phyloP scores from a whole-genome alignment of 345 rosid genomes.

The Acer saccharum region DNA sequence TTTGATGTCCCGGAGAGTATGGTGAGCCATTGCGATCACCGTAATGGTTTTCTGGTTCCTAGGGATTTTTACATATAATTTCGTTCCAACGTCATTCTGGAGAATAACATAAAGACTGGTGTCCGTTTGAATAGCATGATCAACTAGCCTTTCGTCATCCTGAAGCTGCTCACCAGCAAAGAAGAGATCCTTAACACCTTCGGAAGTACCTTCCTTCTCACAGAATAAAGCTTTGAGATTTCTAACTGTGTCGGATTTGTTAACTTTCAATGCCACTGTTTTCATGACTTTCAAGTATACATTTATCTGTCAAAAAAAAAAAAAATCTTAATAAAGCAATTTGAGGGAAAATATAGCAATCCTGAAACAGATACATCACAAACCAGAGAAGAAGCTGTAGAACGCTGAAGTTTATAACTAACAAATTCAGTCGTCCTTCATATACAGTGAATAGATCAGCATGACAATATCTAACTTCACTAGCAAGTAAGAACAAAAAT shows the following conservation, averaged over 20 bases:
- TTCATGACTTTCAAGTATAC: constrained; percentile 36
- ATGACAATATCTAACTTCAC: background rate
- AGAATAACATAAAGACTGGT: constrained; percentile 28
- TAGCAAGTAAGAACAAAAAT: background rate
- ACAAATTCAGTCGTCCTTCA: background rate
- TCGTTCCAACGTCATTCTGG: constrained; percentile 1
- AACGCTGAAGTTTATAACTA: background rate
- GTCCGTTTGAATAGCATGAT: constrained; percentile 27
- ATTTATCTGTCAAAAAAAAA: constrained; percentile 28
- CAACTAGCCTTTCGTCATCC: constrained; percentile 26
- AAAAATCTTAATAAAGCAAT: background rate
- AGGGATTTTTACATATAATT: constrained; percentile 27
- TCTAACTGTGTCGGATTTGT: constrained; percentile 22
- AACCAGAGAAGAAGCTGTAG: background rate
- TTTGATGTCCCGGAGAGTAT: constrained; percentile 31
- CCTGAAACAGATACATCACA: background rate
- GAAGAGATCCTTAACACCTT: constrained; percentile 24
- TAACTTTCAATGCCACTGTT: constrained; percentile 24
- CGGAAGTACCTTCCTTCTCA: constrained; percentile 29
- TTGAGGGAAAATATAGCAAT: background rate
- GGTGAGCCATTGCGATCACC: constrained; percentile 24
- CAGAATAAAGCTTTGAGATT: constrained; percentile 29
- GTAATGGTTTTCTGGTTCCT: constrained; percentile 11
- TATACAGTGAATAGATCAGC: background rate
- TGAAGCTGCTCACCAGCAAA: constrained; percentile 30